Evolutionary conservation across 2,329 filamentous ascomycete species (phyloP), one percentile per base, ranked within the genome.

Genomic region (Gremmenia infestans): DNA sequence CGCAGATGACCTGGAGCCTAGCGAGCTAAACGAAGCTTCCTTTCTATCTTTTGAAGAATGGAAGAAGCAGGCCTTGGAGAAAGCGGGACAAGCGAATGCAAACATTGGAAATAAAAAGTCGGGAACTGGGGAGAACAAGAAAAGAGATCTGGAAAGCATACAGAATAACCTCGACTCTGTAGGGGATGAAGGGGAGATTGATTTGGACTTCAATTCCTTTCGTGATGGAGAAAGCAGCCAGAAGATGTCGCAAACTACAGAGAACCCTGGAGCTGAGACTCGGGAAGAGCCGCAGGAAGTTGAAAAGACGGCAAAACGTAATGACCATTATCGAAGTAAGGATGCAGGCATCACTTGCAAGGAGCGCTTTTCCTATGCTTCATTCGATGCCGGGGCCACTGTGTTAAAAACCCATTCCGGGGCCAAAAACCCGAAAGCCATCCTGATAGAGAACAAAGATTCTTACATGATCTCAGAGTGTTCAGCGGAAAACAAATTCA

Each of bases 1-100:
- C 6, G 53, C 54, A 15, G 60, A 65, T 45, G 46, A 49, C 15
- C 52, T 60, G 2, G 65, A 68, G 22, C 57, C 56, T 8, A 67
- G 63, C 25, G 67, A 70, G 55, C 53, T 70, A 28, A 64, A 68
- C 35, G 88, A 89, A 63, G 82, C 86, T 47, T 87, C 91, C 6
- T 97, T 97, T 71, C 84, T 97, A 65, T 97, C 94, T 0, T 99
- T 99, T 65, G 94, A 97, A 70, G 93, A 97, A 67, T 99, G 94
- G 94, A 97, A 96, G 74, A 90, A 88, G 67, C 88, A 92, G 77
- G 96, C 96, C 74, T 76, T 97, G 17, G 89, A 87, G 51, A 89
- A 91, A 68, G 87, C 84, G 3, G 93, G 91, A 12, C 93, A 97
- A 68, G 91, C 76, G 68, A 88, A 74, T 63, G 89, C 80, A 72